Percentiles rank a stretch among this genome's conserved stretches.
phyloP scores from a whole-genome alignment of 2,329 filamentous ascomycete genomes.

The Neospermospora avenae region DNA sequence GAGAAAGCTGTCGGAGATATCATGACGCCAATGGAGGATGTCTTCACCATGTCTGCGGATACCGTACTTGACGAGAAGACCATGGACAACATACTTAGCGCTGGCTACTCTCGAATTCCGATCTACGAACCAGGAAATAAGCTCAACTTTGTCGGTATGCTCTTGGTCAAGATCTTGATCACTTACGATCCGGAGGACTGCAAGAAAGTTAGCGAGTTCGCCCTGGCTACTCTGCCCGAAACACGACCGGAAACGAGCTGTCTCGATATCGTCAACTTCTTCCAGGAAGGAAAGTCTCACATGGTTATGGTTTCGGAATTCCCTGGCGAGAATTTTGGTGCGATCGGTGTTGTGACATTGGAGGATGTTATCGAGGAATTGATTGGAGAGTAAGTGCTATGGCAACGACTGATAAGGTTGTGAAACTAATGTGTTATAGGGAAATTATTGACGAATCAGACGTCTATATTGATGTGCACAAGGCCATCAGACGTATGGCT shows the following conservation, averaged over 20 bases:
- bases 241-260: slow-evolving; percentile 95
- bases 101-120: slow-evolving; percentile 93
- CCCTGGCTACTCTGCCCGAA: slow-evolving; percentile 89
- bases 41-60: slow-evolving; percentile 95
- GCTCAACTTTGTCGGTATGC: slow-evolving; percentile 93
- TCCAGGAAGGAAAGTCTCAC: slow-evolving; percentile 98
- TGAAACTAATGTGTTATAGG: slow-evolving; percentile 44
- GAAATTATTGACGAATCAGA: slow-evolving; percentile 99
- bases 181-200: slow-evolving; percentile 96
- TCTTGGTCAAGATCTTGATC: slow-evolving; percentile 97
- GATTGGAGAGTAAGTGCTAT: slow-evolving; percentile 79
- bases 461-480: slow-evolving; percentile 97
- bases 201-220: slow-evolving; percentile 83
- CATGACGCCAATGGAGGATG: slow-evolving; percentile 98
- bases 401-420: background rate
- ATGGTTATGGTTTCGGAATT: slow-evolving; percentile 93
- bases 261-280: slow-evolving; percentile 98
- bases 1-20: slow-evolving; percentile 92
- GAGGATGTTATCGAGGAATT: slow-evolving; percentile 98
- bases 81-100: slow-evolving; percentile 89
- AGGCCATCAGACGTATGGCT: slow-evolving; percentile 75
- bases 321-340: slow-evolving; percentile 87
- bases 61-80: slow-evolving; percentile 88
- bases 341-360: slow-evolving; percentile 88
- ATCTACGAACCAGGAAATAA: slow-evolving; percentile 84